Percentiles rank a stretch among this genome's conserved stretches.
Conservation (phyloP, 352 stramenopile genomes). For the Phytophthora foliorum region DNA sequence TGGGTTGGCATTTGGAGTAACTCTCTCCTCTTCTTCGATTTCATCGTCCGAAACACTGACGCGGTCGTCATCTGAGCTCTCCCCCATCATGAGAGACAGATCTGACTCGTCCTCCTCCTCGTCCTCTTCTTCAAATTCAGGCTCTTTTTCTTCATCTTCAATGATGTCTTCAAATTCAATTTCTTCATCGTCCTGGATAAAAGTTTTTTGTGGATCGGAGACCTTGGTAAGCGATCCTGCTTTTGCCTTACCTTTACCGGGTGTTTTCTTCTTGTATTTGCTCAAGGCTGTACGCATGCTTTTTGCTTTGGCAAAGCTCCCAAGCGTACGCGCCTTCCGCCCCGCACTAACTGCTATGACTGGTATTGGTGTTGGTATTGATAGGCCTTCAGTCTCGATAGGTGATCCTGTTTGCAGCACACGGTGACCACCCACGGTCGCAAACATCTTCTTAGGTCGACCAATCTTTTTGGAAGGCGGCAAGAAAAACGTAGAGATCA, state of each 20-base stretch:
- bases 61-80: constrained; percentile 75
- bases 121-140: constrained; percentile 58
- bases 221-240: constrained; percentile 17
- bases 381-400: constrained; percentile 24
- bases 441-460: constrained; percentile 56
- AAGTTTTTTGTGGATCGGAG: constrained; percentile 24
- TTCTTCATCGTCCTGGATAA: constrained; percentile 42
- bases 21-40: constrained; percentile 37
- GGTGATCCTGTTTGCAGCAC: constrained; percentile 11
- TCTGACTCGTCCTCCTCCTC: constrained; percentile 61
- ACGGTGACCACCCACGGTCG: constrained; percentile 24
- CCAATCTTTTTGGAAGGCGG: constrained; percentile 63
- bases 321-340: constrained; percentile 46
- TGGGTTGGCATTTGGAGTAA: constrained; percentile 28
- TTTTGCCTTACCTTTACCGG: constrained; percentile 34
- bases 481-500: constrained; percentile 64
- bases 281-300: constrained; percentile 42
- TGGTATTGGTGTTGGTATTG: constrained; percentile 9
- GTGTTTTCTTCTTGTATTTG: constrained; percentile 50
- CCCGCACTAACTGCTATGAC: constrained; percentile 11
- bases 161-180: constrained; percentile 39
- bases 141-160: constrained; percentile 61
- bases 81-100: constrained; percentile 55
- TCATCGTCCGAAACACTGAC: constrained; percentile 52
- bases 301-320: constrained; percentile 50